Evolutionary conservation across 129 eudicot genomes (phyloP).

Genomic region (Deinandra increscens): DNA sequence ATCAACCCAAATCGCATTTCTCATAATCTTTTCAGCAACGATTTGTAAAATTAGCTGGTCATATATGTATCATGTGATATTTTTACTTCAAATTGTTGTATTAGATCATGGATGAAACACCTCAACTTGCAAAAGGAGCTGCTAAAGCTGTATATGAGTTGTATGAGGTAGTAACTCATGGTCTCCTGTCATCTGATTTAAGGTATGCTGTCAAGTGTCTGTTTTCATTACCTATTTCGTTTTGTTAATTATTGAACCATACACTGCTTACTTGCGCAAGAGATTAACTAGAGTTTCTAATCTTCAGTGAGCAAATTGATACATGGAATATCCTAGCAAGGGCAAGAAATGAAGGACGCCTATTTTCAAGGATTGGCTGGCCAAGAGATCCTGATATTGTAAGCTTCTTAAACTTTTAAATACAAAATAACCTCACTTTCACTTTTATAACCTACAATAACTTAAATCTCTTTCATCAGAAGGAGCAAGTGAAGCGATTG

Average conservation of each 20-base stretch:
- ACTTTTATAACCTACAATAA: background rate
- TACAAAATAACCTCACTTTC: background rate
- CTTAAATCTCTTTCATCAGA: conserved; percentile 41
- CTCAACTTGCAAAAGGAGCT: conserved; percentile 90
- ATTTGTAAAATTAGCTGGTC: conserved; percentile 8
- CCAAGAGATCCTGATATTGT: conserved; percentile 94
- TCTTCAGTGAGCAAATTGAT: conserved; percentile 82
- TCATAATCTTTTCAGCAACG: conserved; percentile 3
- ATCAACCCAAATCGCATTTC: conserved; percentile 3
- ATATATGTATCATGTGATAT: background rate
- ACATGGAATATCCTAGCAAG: conserved; percentile 78
- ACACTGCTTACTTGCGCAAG: background rate
- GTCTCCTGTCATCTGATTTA: conserved; percentile 67
- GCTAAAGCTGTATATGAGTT: conserved; percentile 82
- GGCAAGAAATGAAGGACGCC: conserved; percentile 88
- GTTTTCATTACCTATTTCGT: background rate
- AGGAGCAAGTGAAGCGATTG: conserved; percentile 89
- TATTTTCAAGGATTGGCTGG: conserved; percentile 89
- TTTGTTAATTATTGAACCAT: conserved; percentile 8
- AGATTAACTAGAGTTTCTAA: conserved; percentile 6
- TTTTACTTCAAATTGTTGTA: background rate
- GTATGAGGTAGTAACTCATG: conserved; percentile 91
- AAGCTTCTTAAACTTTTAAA: conserved; percentile 26
- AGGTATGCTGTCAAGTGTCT: conserved; percentile 44
- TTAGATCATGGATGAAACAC: conserved; percentile 69